A percentile compares a stretch with the other conserved stretches of the same genome.
phyloP scores from a whole-genome alignment of 768 basidiomycete genomes.

The Rhizopogon roseolus region DNA sequence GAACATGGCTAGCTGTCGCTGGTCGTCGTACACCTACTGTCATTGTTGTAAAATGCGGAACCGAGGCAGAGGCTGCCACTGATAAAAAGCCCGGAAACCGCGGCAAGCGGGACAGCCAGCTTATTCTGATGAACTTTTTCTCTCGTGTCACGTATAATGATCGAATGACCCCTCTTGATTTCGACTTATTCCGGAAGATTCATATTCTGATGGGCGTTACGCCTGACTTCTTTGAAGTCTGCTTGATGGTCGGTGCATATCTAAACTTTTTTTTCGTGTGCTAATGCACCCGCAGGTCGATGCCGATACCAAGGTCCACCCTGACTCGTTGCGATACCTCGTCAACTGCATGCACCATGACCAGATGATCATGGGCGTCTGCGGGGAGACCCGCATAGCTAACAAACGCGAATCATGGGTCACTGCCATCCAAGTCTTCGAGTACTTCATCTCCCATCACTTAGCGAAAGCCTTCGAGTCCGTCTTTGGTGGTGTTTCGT shows the following conservation, averaged over 20 bases:
- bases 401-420: slow-evolving; percentile 99
- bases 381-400: slow-evolving; percentile 97
- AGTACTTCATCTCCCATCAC: slow-evolving; percentile 99
- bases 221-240: slow-evolving; percentile 97
- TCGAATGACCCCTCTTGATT: slow-evolving; percentile 96
- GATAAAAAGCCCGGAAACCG: slow-evolving; percentile 97
- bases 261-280: background rate
- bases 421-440: slow-evolving; percentile 95
- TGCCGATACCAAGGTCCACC: slow-evolving; percentile 95
- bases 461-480: slow-evolving; percentile 98
- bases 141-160: slow-evolving; percentile 99
- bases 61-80: slow-evolving; percentile 70
- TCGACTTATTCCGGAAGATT: slow-evolving; percentile 95
- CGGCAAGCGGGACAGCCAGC: slow-evolving; percentile 97
- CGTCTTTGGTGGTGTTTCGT: slow-evolving; percentile 98
- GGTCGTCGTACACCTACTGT: slow-evolving; percentile 92
- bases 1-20: slow-evolving; percentile 49
- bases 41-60: slow-evolving; percentile 95
- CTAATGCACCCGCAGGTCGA: slow-evolving; percentile 68
- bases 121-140: slow-evolving; percentile 99
- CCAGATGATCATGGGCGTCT: slow-evolving; percentile 98
- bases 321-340: slow-evolving; percentile 82
- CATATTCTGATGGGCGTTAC: slow-evolving; percentile 98
- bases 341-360: slow-evolving; percentile 99
- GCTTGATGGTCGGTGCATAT: slow-evolving; percentile 75